Evolutionary conservation across 2,329 filamentous ascomycete species (phyloP).

Genomic region (Penicillium hesseltinei): DNA sequence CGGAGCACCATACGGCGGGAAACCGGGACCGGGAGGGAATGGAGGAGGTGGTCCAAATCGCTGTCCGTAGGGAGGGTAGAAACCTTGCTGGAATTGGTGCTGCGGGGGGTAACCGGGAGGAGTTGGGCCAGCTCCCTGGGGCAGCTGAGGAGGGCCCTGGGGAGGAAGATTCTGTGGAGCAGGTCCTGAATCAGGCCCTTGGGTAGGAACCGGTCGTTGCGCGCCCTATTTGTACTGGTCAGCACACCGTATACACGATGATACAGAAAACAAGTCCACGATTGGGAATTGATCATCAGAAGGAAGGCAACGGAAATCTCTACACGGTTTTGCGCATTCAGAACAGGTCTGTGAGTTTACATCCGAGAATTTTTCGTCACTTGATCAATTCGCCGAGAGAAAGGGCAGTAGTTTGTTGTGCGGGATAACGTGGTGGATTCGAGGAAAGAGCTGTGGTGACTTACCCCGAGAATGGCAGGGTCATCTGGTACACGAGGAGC

Average conservation of each 20-base stretch:
- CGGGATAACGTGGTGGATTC: not conserved
- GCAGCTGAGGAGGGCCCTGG: slow-evolving; percentile 47
- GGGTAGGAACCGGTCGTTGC: slow-evolving; percentile 40
- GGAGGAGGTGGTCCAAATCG: slow-evolving; percentile 50
- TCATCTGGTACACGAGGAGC: slow-evolving; percentile 83
- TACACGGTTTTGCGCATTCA: slow-evolving; percentile 95
- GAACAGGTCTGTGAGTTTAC: slow-evolving; percentile 76
- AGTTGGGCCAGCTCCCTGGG: slow-evolving; percentile 38
- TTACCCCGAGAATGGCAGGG: slow-evolving; percentile 94
- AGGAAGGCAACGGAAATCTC: slow-evolving; percentile 99
- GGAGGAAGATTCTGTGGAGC: slow-evolving; percentile 35
- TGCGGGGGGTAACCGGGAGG: slow-evolving; percentile 44
- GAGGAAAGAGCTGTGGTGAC: slow-evolving; percentile 47
- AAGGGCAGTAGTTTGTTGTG: slow-evolving; percentile 5
- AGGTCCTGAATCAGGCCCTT: slow-evolving; percentile 14
- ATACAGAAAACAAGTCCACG: slow-evolving; percentile 2
- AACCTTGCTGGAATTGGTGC: slow-evolving; percentile 42
- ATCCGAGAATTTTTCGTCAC: slow-evolving; percentile 96
- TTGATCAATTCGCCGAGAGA: slow-evolving; percentile 24
- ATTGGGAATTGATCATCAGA: slow-evolving; percentile 64
- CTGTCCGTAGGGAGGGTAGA: slow-evolving; percentile 48
- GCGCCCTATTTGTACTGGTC: slow-evolving; percentile 39
- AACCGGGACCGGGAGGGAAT: slow-evolving; percentile 61
- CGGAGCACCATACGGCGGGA: slow-evolving; percentile 72
- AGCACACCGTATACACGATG: slow-evolving; percentile 15